Percentiles rank a stretch among this genome's conserved stretches.
phyloP scores from a whole-genome alignment of 352 stramenopile genomes.

The Blastocystis sp. region DNA sequence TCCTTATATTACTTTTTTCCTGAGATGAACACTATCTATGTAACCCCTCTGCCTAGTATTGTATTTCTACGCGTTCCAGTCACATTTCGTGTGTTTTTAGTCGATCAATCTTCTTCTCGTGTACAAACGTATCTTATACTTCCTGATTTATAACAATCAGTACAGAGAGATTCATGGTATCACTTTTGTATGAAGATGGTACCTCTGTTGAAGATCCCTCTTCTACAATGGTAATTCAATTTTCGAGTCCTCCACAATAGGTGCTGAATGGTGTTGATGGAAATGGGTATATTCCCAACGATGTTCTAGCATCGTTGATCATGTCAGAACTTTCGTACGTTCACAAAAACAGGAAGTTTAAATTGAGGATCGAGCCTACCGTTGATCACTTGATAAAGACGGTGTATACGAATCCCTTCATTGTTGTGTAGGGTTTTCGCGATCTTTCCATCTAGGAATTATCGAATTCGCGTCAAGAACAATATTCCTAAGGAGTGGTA shows the following conservation, averaged over 20 bases:
- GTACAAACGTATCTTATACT: background rate
- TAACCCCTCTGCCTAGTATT: background rate
- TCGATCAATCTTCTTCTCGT: background rate
- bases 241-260: background rate
- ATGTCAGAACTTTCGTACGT: background rate
- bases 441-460: background rate
- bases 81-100: background rate
- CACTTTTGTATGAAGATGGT: conserved; percentile 12
- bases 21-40: background rate
- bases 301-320: background rate
- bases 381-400: background rate
- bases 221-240: background rate
- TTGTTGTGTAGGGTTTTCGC: conserved; percentile 9
- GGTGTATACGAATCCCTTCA: background rate
- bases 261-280: background rate
- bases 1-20: background rate
- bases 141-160: background rate
- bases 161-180: background rate
- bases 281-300: conserved; percentile 10
- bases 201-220: background rate
- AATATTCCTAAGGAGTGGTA: conserved; percentile 12
- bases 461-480: conserved; percentile 2
- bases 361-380: background rate
- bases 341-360: conserved; percentile 18
- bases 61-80: background rate